Percentiles rank a stretch among this genome's conserved stretches.
These are phyloP conservation scores for Cornus kousa DNA, from an alignment of 148 eudicot genomes.

Conservation along the genomic window DNA sequence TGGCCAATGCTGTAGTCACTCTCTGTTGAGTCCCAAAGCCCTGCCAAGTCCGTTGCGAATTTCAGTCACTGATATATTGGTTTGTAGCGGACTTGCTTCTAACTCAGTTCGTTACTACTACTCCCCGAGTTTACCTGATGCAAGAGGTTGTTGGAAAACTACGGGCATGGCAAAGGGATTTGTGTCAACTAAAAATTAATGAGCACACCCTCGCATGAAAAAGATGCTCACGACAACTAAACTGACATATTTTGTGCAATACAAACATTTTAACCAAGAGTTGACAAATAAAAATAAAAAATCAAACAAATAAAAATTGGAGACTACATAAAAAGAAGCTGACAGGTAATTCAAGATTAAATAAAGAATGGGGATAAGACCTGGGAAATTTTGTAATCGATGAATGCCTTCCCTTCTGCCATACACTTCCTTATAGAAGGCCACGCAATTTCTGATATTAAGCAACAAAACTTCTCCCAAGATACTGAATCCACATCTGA, in stretches of 20 bases:
- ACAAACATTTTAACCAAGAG: not conserved
- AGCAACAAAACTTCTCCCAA: slow-evolving; percentile 69
- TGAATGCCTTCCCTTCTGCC: slow-evolving; percentile 70
- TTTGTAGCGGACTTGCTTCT: too few relatives aligned
- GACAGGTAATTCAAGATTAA: not conserved
- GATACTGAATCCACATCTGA: slow-evolving; percentile 35
- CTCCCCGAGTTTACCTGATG: not conserved
- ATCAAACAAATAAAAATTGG: not conserved
- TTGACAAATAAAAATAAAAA: not conserved
- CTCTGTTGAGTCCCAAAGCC: too few relatives aligned
- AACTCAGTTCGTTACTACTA: too few relatives aligned
- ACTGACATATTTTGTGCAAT: not conserved
- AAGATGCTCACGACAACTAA: not conserved
- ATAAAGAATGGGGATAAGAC: slow-evolving; percentile 27
- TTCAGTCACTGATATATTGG: too few relatives aligned
- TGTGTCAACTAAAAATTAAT: not conserved
- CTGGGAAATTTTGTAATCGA: slow-evolving; percentile 72
- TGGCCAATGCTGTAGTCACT: too few relatives aligned
- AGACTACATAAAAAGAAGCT: not conserved
- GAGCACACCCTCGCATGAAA: not conserved
- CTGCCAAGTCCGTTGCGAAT: too few relatives aligned
- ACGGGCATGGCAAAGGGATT: not conserved
- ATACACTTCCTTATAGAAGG: slow-evolving; percentile 67
- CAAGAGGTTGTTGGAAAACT: not conserved
- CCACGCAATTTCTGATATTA: slow-evolving; percentile 74